These are phyloP conservation scores for Leccinellum luteum DNA, from an alignment of 768 basidiomycete species.

Conservation along the genomic window DNA sequence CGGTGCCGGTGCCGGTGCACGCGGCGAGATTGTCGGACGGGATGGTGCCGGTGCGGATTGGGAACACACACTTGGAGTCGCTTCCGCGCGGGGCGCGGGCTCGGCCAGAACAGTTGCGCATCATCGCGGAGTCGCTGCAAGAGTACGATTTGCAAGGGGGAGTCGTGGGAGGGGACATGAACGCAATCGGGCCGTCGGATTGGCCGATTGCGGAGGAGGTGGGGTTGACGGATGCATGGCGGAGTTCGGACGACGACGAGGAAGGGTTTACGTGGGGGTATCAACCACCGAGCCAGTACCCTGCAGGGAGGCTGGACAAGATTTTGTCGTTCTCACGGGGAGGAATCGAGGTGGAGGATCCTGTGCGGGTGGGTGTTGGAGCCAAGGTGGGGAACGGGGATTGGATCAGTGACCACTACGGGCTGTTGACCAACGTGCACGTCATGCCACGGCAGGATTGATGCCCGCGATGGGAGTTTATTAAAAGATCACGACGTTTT, in stretches of 20 bases:
- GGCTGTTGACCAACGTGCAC: constrained; percentile 45
- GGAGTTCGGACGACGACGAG: constrained; percentile 40
- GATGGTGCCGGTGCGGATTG: constrained; percentile 52
- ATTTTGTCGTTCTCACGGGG: constrained; percentile 53
- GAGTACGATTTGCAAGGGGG: constrained; percentile 51
- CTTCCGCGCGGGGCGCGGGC: constrained; percentile 45
- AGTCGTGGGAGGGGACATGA: constrained; percentile 72
- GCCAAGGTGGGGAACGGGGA: constrained; percentile 40
- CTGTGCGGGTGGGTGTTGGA: constrained; percentile 55
- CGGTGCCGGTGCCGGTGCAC: constrained; percentile 32
- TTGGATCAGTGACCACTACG: constrained; percentile 72
- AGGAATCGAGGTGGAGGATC: constrained; percentile 51
- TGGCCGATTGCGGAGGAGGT: constrained; percentile 38
- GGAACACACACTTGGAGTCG: constrained; percentile 77
- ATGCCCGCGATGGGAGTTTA: constrained; percentile 3
- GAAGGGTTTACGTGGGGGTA: constrained; percentile 68
- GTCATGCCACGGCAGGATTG: constrained; percentile 19
- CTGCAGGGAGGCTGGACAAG: constrained; percentile 62
- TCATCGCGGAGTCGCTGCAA: constrained; percentile 50
- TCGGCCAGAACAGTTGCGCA: constrained; percentile 48
- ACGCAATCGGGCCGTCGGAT: constrained; percentile 54
- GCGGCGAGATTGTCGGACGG: constrained; percentile 33
- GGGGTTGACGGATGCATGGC: constrained; percentile 63
- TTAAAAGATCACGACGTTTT: constrained; percentile 9
- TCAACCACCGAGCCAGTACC: constrained; percentile 47